phyloP scores from a whole-genome alignment of 495 filamentous ascomycete genomes.

The Annulohypoxylon stygium region DNA sequence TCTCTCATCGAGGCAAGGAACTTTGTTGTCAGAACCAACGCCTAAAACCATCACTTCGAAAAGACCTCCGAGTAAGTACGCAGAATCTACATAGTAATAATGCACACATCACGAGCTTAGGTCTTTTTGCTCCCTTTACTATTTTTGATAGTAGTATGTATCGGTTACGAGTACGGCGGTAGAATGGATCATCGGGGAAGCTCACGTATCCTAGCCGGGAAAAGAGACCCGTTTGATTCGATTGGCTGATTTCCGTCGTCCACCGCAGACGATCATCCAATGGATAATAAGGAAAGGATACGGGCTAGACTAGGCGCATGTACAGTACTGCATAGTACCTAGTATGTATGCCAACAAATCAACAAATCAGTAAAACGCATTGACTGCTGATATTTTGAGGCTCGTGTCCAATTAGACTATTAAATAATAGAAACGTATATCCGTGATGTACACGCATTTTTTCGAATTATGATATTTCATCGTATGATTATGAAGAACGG shows the following conservation, averaged over 20 bases:
- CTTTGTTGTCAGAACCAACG: neutral
- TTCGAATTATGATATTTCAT: conserved; percentile 46
- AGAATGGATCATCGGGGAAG: conserved; percentile 38
- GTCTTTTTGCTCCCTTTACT: conserved; percentile 33
- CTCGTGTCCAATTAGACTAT: conserved; percentile 47
- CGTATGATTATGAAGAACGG: conserved; percentile 42
- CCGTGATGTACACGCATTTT: conserved; percentile 10
- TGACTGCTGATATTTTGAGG: conserved; percentile 46
- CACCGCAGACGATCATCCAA: conserved; percentile 42
- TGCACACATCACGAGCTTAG: conserved; percentile 10
- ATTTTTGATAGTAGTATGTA: conserved; percentile 24
- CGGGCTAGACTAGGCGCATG: conserved; percentile 21
- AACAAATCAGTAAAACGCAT: conserved; percentile 47
- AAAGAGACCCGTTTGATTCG: conserved; percentile 36
- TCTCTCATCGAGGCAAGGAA: neutral
- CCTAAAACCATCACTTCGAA: neutral
- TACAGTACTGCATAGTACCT: no score
- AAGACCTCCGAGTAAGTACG: neutral
- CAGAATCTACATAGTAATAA: neutral
- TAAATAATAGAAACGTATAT: conserved; percentile 27
- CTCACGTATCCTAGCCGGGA: conserved; percentile 42
- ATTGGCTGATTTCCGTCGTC: conserved; percentile 41
- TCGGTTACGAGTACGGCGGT: conserved; percentile 39
- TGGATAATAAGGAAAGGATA: conserved; percentile 30
- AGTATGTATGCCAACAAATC: conserved; percentile 48